phyloP scores from a whole-genome alignment of 495 filamentous ascomycete genomes.

The Schizothecium vesticola region DNA sequence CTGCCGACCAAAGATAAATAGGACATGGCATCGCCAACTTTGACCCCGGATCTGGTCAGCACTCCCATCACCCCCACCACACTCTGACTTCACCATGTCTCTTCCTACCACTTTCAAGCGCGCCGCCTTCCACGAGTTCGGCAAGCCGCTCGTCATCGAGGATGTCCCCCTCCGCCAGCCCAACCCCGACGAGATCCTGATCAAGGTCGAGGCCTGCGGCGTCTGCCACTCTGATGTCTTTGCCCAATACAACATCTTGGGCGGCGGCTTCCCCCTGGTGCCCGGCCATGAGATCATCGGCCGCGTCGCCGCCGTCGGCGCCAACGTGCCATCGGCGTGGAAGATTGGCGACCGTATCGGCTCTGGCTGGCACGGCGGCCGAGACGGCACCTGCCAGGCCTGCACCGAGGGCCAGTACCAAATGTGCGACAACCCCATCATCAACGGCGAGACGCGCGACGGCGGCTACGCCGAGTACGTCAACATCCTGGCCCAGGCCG shows the following conservation, averaged over 20 bases:
- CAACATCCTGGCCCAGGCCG: slow-evolving; percentile 56
- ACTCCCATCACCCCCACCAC: background rate
- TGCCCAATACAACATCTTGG: slow-evolving; percentile 67
- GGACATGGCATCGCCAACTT: background rate
- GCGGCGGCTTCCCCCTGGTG: slow-evolving; percentile 51
- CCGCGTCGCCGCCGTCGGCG: slow-evolving; percentile 46
- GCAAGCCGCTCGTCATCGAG: slow-evolving; percentile 11
- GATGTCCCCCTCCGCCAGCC: slow-evolving; percentile 51
- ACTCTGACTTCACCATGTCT: slow-evolving; percentile 5
- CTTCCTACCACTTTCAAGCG: slow-evolving; percentile 22
- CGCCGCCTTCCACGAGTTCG: slow-evolving; percentile 9
- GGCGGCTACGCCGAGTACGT: slow-evolving; percentile 55
- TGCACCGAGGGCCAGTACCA: slow-evolving; percentile 44
- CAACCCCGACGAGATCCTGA: slow-evolving; percentile 65
- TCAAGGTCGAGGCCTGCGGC: slow-evolving; percentile 60
- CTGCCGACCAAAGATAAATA: too few species aligned
- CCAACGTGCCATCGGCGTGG: slow-evolving; percentile 49
- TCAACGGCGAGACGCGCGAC: slow-evolving; percentile 47
- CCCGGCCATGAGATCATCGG: slow-evolving; percentile 52
- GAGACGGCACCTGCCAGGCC: slow-evolving; percentile 18
- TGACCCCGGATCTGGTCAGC: background rate
- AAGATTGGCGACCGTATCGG: slow-evolving; percentile 43
- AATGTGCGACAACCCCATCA: slow-evolving; percentile 45
- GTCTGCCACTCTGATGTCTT: slow-evolving; percentile 76
- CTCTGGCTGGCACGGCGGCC: slow-evolving; percentile 31